These are phyloP conservation scores for Emydomyces testavorans DNA, from an alignment of 2,329 filamentous ascomycete species.

Conservation along the genomic window DNA sequence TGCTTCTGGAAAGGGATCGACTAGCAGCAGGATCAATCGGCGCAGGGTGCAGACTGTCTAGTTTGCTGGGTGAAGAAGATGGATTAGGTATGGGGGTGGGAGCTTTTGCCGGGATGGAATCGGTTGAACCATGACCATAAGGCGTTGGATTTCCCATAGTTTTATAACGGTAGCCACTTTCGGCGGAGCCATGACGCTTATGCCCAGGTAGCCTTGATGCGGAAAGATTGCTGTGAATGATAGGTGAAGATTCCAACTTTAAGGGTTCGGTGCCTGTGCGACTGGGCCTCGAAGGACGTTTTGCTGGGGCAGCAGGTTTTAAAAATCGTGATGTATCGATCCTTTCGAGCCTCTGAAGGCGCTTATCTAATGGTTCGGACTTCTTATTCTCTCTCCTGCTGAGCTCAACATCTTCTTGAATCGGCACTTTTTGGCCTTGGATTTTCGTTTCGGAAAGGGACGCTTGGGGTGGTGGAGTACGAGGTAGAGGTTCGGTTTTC, in stretches of 20 bases:
- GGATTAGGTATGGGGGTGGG: slow-evolving; percentile 23
- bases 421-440: background rate
- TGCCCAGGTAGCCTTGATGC: slow-evolving; percentile 39
- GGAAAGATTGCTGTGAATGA: slow-evolving; percentile 47
- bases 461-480: background rate
- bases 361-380: slow-evolving; percentile 27
- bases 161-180: slow-evolving; percentile 25
- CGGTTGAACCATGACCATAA: slow-evolving; percentile 29
- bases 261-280: slow-evolving; percentile 56
- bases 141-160: slow-evolving; percentile 22
- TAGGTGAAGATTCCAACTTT: slow-evolving; percentile 42
- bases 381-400: background rate
- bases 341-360: slow-evolving; percentile 12
- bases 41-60: background rate
- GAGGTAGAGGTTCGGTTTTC: background rate
- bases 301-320: background rate
- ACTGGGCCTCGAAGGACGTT: slow-evolving; percentile 50
- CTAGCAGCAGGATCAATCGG: slow-evolving; percentile 24
- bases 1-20: slow-evolving; percentile 19
- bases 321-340: slow-evolving; percentile 20
- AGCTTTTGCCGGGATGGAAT: slow-evolving; percentile 29
- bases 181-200: slow-evolving; percentile 40
- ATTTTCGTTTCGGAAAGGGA: background rate
- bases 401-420: background rate
- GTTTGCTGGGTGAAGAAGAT: slow-evolving; percentile 11